Conservation (phyloP, 495 filamentous ascomycete species). For the Aspergillus ellipticus region DNA sequence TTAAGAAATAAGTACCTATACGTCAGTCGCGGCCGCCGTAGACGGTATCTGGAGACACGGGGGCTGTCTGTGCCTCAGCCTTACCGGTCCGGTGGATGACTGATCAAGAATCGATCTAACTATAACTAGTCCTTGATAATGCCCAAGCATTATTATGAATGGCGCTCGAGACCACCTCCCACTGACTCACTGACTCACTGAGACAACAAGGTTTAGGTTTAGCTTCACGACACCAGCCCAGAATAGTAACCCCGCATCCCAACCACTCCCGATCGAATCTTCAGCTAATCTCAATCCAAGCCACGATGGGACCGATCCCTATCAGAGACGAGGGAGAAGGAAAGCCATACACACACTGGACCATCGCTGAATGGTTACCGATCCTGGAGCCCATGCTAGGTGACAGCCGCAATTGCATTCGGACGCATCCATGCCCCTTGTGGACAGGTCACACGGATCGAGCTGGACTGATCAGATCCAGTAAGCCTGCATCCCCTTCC, state of each 20-base stretch:
- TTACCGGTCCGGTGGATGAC: background rate
- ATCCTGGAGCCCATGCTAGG: background rate
- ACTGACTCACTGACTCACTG: too few species aligned
- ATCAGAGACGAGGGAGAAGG: background rate
- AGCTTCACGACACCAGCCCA: constrained; percentile 2
- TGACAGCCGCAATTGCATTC: background rate
- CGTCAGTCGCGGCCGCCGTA: background rate
- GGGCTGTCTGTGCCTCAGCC: background rate
- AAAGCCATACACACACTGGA: background rate
- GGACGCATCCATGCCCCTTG: background rate
- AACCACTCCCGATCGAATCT: constrained; percentile 1
- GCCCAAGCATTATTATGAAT: background rate
- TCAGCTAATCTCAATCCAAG: background rate
- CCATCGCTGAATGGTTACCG: background rate
- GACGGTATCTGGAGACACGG: background rate
- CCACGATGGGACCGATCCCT: background rate
- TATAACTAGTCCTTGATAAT: background rate
- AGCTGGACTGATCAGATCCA: background rate
- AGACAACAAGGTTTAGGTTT: background rate
- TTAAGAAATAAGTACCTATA: background rate
- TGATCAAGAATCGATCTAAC: too few species aligned
- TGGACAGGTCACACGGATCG: background rate
- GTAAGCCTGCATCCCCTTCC: background rate
- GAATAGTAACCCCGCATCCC: constrained; percentile 3
- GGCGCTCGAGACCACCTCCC: too few species aligned